Percentiles rank a stretch among this genome's conserved stretches.
phyloP scores from a whole-genome alignment of 208 protist species.

The Crithidia thermophila region DNA sequence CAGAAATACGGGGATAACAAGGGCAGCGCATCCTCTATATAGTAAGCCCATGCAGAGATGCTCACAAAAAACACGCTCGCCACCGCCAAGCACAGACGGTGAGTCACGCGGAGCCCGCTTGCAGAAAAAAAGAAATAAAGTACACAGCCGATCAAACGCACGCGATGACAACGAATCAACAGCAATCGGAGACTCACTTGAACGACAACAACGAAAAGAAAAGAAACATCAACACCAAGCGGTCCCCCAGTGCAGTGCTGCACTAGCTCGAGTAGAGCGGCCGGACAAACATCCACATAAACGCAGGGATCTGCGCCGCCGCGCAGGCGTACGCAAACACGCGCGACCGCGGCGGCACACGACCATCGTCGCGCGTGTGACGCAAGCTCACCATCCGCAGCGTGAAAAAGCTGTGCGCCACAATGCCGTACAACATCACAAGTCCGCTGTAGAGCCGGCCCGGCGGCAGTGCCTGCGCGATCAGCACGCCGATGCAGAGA shows the following conservation, averaged over 20 bases:
- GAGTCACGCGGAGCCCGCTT: no score
- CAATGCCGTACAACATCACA: conserved; percentile 47
- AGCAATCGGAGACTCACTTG: not conserved
- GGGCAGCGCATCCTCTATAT: no score
- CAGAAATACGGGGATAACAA: no score
- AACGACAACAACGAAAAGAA: not conserved
- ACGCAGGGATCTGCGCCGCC: conserved; percentile 46
- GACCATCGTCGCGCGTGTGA: conserved; percentile 46
- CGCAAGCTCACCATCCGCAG: conserved; percentile 32
- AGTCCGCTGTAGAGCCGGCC: conserved; percentile 22
- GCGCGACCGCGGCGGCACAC: conserved; percentile 44
- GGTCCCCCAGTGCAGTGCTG: not conserved
- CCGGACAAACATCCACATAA: conserved; percentile 57
- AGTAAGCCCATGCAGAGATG: no score
- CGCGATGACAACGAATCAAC: not conserved
- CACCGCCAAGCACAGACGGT: no score
- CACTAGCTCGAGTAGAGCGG: conserved; percentile 29
- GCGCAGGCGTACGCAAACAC: conserved; percentile 53
- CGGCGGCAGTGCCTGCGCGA: conserved; percentile 38
- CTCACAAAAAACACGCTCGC: no score
- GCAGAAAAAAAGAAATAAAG: no score
- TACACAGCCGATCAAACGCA: no score
- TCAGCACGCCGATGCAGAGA: conserved; percentile 54
- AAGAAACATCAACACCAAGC: conserved; percentile 1
- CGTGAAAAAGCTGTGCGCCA: conserved; percentile 58